Base-by-base conservation (phyloP, 1,139 yeast genomes). In the Citeromyces hawaiiensis region DNA sequence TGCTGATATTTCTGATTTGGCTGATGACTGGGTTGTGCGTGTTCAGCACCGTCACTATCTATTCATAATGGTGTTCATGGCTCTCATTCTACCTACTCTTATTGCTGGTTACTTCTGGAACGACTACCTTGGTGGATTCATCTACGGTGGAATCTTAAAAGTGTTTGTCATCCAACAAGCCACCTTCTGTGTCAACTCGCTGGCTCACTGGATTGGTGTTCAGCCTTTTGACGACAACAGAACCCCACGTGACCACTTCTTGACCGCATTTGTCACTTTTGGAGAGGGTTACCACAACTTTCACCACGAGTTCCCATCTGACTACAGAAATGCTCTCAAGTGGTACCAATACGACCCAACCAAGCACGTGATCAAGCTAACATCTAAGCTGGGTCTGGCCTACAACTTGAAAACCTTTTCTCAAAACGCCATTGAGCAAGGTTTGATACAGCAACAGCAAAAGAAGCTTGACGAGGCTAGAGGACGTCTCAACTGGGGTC, bases 331-430 rank as follows among this genome's bases (percentile, higher is more conserved):
- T 58, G 98, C 98, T 38, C 74, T 91, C 59, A 83, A 78, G 63
- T 93, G 98, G 98, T 91, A 83, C 71, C 98, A 93, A 72, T 91
- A 82, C 63, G 98, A 91, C 61, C 98, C 98, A 50, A 91, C 97
- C 49, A 91, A 91, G 72, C 57, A 81, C 45, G 57, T 76, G 45
- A 88, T 91, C 58, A 86, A 76, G 69, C 38, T 61, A 35, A 63
- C 75, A 54, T 82, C 88, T 43, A 74, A 80, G 60, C 50, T 88
- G 36, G 98, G 98, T 27, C 66, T 91, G 43, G 88, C 97, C 36
- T 83, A 76, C 67, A 83, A 87, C 68, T 72, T 91, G 66, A 88
- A 91, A 67, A 85, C 81, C 42, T 91, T 91, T 63, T 83, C 96
- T 19, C 93, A 83, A 62, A 87, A 88, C 57, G 96, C 96, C 41